A percentile compares a stretch with the other conserved stretches of the same genome.
Evolutionary conservation across 306 rosid species (phyloP).

Genomic region (Arachis stenosperma): DNA sequence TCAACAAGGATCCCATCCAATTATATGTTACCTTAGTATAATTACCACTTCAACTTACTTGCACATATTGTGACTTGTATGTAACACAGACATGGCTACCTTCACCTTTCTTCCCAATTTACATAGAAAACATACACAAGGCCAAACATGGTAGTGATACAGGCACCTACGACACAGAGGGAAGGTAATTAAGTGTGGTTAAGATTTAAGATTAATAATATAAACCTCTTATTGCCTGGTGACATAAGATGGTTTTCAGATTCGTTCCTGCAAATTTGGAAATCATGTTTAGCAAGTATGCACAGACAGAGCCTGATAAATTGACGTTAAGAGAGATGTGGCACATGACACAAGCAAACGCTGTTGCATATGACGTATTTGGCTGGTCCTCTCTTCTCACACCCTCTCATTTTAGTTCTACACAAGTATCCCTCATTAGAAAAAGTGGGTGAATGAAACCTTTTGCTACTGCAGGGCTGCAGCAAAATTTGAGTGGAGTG

Average conservation of each 20-base stretch:
- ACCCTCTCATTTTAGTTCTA: neutral
- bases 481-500: conserved; percentile 75
- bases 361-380: conserved; percentile 67
- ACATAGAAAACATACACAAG: conserved; percentile 66
- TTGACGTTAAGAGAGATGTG: conserved; percentile 62
- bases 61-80: conserved; percentile 27
- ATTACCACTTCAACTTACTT: conserved; percentile 14
- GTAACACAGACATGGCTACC: conserved; percentile 74
- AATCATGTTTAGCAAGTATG: conserved; percentile 77
- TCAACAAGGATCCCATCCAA: neutral
- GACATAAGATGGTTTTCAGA: conserved; percentile 44
- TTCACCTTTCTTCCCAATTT: conserved; percentile 67
- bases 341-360: conserved; percentile 77
- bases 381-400: conserved; percentile 57
- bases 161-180: conserved; percentile 75
- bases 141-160: conserved; percentile 81
- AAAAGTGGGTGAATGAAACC: neutral
- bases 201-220: neutral
- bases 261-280: conserved; percentile 72
- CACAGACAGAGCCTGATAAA: conserved; percentile 61
- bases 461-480: conserved; percentile 50
- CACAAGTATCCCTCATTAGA: neutral
- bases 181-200: conserved; percentile 51
- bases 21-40: neutral
- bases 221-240: neutral